Conservation (phyloP, 257 asterid genomes). For the Jacaranda copaia region DNA sequence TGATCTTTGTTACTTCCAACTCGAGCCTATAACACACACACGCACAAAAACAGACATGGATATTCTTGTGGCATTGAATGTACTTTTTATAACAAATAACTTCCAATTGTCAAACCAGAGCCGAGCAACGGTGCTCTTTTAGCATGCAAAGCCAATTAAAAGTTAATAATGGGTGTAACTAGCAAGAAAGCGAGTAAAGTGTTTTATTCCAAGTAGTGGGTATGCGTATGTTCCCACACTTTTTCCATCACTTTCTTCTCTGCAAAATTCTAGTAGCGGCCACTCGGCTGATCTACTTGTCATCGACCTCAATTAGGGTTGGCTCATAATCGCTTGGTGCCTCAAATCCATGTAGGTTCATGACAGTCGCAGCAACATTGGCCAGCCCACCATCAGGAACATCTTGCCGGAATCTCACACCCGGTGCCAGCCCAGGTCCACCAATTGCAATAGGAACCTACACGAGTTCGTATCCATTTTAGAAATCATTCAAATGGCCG, state of each 20-base stretch:
- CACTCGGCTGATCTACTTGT: conserved; percentile 42
- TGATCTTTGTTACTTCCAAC: too few species aligned
- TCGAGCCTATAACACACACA: neutral
- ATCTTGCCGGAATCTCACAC: conserved; percentile 76
- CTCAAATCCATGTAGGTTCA: conserved; percentile 85
- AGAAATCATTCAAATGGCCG: too few species aligned
- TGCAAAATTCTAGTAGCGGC: conserved; percentile 26
- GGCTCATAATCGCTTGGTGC: conserved; percentile 88
- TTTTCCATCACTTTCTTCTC: neutral
- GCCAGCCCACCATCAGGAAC: conserved; percentile 82
- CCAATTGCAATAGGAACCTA: conserved; percentile 95
- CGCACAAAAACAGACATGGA: neutral
- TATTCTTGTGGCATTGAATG: neutral
- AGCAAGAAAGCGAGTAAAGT: neutral
- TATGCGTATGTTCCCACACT: neutral
- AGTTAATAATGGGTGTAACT: neutral
- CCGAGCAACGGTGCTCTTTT: neutral
- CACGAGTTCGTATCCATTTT: neutral
- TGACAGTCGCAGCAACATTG: conserved; percentile 88
- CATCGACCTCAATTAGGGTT: conserved; percentile 78
- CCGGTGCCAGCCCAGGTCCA: conserved; percentile 76
- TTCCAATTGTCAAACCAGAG: neutral
- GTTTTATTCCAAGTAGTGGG: conserved; percentile 35
- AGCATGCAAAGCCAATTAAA: conserved; percentile 2
- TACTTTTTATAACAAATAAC: neutral